Evolutionary conservation across 1,284 basidiomycete genomes (phyloP).

Genomic region (Malassezia arunalokei): DNA sequence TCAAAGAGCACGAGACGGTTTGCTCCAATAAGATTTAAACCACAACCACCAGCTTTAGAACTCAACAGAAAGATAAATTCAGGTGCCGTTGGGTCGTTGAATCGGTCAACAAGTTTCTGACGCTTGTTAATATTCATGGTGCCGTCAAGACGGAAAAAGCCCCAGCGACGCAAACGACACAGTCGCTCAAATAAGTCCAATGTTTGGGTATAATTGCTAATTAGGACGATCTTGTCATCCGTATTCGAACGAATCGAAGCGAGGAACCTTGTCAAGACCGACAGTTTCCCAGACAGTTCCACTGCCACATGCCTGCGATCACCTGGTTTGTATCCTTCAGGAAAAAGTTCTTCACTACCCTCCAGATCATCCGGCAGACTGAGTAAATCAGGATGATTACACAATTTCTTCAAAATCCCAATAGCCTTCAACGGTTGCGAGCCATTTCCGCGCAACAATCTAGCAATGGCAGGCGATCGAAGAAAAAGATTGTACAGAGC

Average conservation of each 20-base stretch:
- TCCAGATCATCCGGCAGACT: constrained; percentile 73
- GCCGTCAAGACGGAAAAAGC: constrained; percentile 81
- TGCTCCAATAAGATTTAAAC: constrained; percentile 89
- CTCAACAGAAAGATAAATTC: constrained; percentile 96
- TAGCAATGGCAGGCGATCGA: constrained; percentile 83
- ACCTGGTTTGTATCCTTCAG: constrained; percentile 62
- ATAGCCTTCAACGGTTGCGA: constrained; percentile 97
- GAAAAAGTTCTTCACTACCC: constrained; percentile 71
- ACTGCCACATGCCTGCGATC: constrained; percentile 36
- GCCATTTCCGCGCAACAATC: constrained; percentile 71
- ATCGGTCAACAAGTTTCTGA: constrained; percentile 91
- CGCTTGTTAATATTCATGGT: constrained; percentile 86
- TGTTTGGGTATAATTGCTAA: constrained; percentile 96
- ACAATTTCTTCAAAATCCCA: constrained; percentile 88
- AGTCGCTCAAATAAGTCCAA: constrained; percentile 59
- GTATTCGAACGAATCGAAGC: constrained; percentile 34
- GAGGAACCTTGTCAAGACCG: constrained; percentile 63
- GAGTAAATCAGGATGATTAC: constrained; percentile 90
- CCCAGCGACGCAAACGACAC: constrained; percentile 58
- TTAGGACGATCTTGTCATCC: constrained; percentile 90
- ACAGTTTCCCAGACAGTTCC: constrained; percentile 52
- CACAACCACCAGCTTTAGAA: constrained; percentile 90
- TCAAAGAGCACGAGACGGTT: constrained; percentile 93
- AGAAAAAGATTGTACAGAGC: constrained; percentile 85
- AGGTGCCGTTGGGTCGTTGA: constrained; percentile 87